phyloP scores from a whole-genome alignment of 495 filamentous ascomycete genomes.

The Neurospora sublineolata region DNA sequence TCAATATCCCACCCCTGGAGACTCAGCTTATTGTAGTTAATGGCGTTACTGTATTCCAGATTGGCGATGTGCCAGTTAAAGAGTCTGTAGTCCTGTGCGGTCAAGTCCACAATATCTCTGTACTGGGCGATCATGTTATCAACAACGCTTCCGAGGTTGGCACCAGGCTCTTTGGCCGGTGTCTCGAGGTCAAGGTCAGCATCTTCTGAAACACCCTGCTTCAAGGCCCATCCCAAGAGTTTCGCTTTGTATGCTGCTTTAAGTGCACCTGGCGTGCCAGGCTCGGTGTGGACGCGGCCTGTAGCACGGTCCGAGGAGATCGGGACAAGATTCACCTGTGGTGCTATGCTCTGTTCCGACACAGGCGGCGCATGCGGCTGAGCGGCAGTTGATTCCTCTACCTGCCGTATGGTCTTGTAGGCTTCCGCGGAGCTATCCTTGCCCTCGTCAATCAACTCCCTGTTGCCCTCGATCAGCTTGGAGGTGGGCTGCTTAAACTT shows the following conservation, averaged over 20 bases:
- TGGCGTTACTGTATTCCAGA: slow-evolving; percentile 92
- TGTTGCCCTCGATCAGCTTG: slow-evolving; percentile 73
- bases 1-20: slow-evolving; percentile 93
- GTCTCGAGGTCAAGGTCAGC: slow-evolving; percentile 64
- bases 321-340: slow-evolving; percentile 42
- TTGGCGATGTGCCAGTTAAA: slow-evolving; percentile 99
- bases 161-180: slow-evolving; percentile 44
- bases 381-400: slow-evolving; percentile 47
- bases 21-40: slow-evolving; percentile 74
- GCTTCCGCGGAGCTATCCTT: slow-evolving; percentile 63
- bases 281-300: slow-evolving; percentile 47
- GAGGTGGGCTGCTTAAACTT: slow-evolving; percentile 60
- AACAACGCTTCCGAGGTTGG: slow-evolving; percentile 78
- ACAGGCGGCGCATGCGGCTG: slow-evolving; percentile 35
- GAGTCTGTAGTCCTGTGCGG: slow-evolving; percentile 73
- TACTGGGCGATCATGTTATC: slow-evolving; percentile 85
- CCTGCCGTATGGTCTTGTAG: slow-evolving; percentile 56
- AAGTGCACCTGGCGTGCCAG: slow-evolving; percentile 43
- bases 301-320: slow-evolving; percentile 47
- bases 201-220: slow-evolving; percentile 48
- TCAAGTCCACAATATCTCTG: slow-evolving; percentile 68
- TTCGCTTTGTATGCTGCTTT: slow-evolving; percentile 59
- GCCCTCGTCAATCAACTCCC: slow-evolving; percentile 69
- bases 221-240: slow-evolving; percentile 71
- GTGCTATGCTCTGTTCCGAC: slow-evolving; percentile 36